Conservation (phyloP, 164 flowering plant species). For the Stephania yunnanensis region DNA sequence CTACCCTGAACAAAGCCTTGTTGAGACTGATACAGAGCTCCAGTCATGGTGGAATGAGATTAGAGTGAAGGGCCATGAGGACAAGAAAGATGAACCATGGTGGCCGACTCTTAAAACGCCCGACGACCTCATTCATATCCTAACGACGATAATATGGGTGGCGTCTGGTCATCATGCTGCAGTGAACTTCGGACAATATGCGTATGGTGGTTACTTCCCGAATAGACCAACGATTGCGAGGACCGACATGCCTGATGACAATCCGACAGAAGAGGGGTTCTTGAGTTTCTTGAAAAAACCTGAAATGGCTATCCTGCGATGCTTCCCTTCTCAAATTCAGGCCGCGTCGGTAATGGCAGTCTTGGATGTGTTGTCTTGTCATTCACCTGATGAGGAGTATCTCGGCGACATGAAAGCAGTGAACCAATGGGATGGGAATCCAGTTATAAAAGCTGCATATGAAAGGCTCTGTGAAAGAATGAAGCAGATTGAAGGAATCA, state of each 20-base stretch:
- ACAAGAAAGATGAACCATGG: conserved; percentile 76
- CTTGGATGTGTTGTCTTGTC: conserved; percentile 30
- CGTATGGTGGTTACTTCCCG: conserved; percentile 64
- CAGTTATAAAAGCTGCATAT: conserved; percentile 20
- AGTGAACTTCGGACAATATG: conserved; percentile 72
- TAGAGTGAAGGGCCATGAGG: conserved; percentile 56
- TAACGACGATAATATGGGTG: conserved; percentile 68
- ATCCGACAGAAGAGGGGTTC: conserved; percentile 23
- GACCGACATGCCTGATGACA: conserved; percentile 51
- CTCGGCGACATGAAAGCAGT: conserved; percentile 24
- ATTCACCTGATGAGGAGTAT: conserved; percentile 42
- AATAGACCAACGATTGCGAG: conserved; percentile 64
- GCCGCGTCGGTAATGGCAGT: conserved; percentile 36
- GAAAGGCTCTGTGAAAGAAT: conserved; percentile 24
- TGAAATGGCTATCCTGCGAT: conserved; percentile 16
- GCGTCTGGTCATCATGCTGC: conserved; percentile 74
- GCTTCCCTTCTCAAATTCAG: conserved; percentile 33
- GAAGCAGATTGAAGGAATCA: conserved; percentile 31
- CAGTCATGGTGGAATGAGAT: conserved; percentile 82
- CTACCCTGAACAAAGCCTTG: conserved; percentile 29
- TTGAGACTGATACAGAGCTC: conserved; percentile 54
- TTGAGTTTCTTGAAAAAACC: conserved; percentile 24
- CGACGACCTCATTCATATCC: conserved; percentile 35
- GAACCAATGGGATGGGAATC: conserved; percentile 23
- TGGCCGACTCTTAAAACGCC: conserved; percentile 66